Base-by-base conservation (phyloP, 768 basidiomycete genomes). In the Trametopsis cervina region DNA sequence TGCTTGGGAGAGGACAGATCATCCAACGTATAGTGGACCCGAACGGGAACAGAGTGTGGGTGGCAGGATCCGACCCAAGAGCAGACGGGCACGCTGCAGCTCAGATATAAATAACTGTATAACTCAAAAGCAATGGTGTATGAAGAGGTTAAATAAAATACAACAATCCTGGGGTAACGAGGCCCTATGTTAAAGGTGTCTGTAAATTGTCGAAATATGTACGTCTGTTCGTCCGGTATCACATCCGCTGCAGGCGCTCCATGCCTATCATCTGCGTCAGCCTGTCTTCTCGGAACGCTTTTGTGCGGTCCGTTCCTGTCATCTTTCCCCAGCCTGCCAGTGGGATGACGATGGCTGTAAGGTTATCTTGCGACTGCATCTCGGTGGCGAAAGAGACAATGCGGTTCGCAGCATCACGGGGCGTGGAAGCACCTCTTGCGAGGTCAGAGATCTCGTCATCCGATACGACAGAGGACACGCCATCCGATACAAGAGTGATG, bases 381-480 rank as follows among this genome's bases (percentile, higher is more conserved):
- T 93, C 89, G 66, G 97, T 87, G 1, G 90, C 85, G 60, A 91
- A 97, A 18, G 80, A 67, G 4, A 97, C 68, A 37, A 98, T 92
- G 12, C 76, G 74, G 24, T 85, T 74, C 3, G 95, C 94, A n/a
- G 91, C 94, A 24, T 67, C 66, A 58, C 79, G 81, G 0, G 95
- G 95, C 56, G 82, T 78, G 7, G 68, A 62, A 5, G 85, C 80
- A 39, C 73, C 72, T 42, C 93, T 75, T 4, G 83, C 85, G 38
- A 99, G 80, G 63, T 98, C 96, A 25, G 89, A 81, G 51, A 99
- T 85, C 67, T 99, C 96, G 52, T 89, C 87, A 62, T 98, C 93
- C 0, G 93, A 93, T 37, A 96, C 74, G 40, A 89, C 77, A 27
- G 89, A 90, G 1, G 92, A 89, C 42, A 98, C 77, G 4, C 96